Evolutionary conservation across 495 filamentous ascomycete species (phyloP), one percentile per base, ranked within the genome.

Genomic region (Daldinia concentrica): DNA sequence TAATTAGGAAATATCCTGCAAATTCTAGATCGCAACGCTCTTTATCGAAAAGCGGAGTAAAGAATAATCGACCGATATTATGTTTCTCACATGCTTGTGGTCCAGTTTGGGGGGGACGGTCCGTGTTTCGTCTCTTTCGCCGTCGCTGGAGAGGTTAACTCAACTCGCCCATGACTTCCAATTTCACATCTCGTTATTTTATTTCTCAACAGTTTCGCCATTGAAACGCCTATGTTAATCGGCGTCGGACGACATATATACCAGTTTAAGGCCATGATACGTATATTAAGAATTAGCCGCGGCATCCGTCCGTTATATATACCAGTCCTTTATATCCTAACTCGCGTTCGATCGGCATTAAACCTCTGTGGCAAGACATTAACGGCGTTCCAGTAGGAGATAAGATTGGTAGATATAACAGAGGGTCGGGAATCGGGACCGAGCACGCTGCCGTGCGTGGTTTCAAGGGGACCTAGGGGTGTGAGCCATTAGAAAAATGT

Each of bases 401-500:
- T 48, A 48, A 50, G 14, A 22, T 37, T 52, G 9, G 48, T 43
- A 51, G 32, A 14, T 64, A 43, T n/a, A 41, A 37, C 11, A 26
- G 24, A 65, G 30, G 37, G 50, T 57, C 29, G 68, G 19, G 15
- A 65, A 37, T 72, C 69, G 60, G 69, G 69, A 64, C 60, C 60
- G 64, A 72, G 12, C 22, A 36, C 15, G 37, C 32, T n/a, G 39
- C 59, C 48, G 60, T 36, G 55, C 64, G 60, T 17, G 30, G 55
- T 64, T 72, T 67, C 55, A 72, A 50, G 51, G 64, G 48, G 68
- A 6, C 41, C 41, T 26, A 14, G 34, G 39, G 52, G 41, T 12
- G 22, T 29, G 41, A 22, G 17, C 41, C 41, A 6, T 22, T 45
- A 19, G n/a, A 48, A 48, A 24, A 48, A 19, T 15, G 37, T 5